Conservation (phyloP, 805 yeast species). For the Candida jianshihensis region DNA sequence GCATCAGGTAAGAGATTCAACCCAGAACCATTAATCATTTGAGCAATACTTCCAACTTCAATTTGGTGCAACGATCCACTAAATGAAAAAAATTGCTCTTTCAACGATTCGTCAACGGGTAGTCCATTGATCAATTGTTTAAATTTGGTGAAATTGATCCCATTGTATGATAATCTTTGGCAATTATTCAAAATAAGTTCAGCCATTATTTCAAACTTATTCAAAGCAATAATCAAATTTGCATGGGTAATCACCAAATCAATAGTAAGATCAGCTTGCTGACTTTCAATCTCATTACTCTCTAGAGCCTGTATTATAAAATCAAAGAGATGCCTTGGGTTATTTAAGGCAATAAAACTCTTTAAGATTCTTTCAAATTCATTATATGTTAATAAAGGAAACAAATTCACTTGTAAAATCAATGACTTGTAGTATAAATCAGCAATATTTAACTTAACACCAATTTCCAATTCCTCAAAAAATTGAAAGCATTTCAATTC, state of each 20-base stretch:
- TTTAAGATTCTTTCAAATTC: conserved; percentile 21
- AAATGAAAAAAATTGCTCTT: background rate
- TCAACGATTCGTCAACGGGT: background rate
- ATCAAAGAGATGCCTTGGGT: conserved; percentile 20
- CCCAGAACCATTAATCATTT: conserved; percentile 1
- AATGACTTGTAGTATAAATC: conserved; percentile 24
- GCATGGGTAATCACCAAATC: conserved; percentile 1
- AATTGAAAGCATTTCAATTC: conserved; percentile 14
- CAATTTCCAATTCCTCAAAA: conserved; percentile 19
- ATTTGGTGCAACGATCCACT: background rate
- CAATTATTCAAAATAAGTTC: conserved; percentile 8
- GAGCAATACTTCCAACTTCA: background rate
- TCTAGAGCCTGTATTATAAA: conserved; percentile 12
- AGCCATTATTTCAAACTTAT: conserved; percentile 1
- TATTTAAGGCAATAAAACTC: conserved; percentile 12
- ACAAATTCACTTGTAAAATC: conserved; percentile 24
- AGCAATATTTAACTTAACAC: conserved; percentile 28
- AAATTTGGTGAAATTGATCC: background rate
- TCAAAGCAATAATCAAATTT: background rate
- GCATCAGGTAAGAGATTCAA: conserved; percentile 7
- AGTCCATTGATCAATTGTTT: background rate
- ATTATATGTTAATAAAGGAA: conserved; percentile 30
- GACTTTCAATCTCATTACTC: conserved; percentile 13
- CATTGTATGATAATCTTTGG: background rate
- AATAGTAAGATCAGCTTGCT: conserved; percentile 11